Base-by-base conservation (phyloP, 1,139 yeast genomes). In the Taphrina sp. region DNA sequence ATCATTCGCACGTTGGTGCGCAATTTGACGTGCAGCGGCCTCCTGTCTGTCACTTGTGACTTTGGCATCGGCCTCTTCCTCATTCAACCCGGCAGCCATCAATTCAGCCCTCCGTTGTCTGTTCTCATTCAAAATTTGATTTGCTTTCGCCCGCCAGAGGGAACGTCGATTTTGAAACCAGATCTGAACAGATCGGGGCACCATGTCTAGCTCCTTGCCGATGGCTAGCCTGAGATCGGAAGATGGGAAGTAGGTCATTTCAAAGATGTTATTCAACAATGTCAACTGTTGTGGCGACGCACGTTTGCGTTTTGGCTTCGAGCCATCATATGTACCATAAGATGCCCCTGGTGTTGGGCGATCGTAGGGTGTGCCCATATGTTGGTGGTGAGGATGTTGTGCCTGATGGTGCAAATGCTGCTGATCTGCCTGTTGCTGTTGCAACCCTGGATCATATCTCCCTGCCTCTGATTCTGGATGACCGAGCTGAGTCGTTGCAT, bases 141-240 rank as follows among this genome's bases (percentile, higher is more conserved):
- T 29, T 2, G 47, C 47, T 14, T 43, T 43, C 5, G 47, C 36
- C 4, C 47, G 36, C 47, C 47, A 43, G n/a, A 31, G 14, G 5
- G 47, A 43, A 14, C 73, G 64, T 28, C 67, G 64, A 61, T 70
- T 70, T 58, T 70, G 73, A 58, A 70, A 70, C 73, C 73, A 70
- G 38, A 70, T 70, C 59, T 70, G 73, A 5, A 70, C 73, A 2
- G 72, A 67, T 29, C 73, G 60, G 2, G 73, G 72, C 1, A 71
- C 67, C 73, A 70, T 70, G 12, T 70, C 70, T 16, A 70, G 66
- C 59, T 70, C 73, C 44, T 63, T 57, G 5, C 73, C 72, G 38
- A 70, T 63, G 31, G 64, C 64, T 37, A 67, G 59, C 7, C 73
- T 64, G 55, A 63, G 64, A 52, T 69, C 72, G 2, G 70, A 65